Evolutionary conservation across 106 monocot species (phyloP).

Genomic region (Platanthera zijinensis): DNA sequence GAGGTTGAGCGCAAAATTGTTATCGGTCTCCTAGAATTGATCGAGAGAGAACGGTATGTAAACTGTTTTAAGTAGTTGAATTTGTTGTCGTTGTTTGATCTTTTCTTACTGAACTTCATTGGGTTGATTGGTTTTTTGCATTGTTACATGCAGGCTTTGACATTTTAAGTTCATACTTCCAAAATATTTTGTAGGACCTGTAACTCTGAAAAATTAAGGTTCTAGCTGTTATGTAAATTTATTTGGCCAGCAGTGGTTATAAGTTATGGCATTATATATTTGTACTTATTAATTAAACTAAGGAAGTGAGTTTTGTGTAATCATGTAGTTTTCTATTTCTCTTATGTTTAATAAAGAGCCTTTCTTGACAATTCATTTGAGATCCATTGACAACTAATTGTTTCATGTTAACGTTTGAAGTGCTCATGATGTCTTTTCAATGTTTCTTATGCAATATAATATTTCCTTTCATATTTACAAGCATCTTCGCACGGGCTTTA

Average conservation of each 20-base stretch:
- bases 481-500: too few species aligned
- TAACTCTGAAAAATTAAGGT: conserved; percentile 1
- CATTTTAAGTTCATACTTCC: too few species aligned
- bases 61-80: neutral
- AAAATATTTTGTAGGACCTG: neutral
- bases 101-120: neutral
- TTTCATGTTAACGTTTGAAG: neutral
- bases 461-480: neutral
- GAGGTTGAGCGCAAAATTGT: conserved; percentile 95
- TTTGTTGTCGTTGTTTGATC: neutral
- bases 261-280: neutral
- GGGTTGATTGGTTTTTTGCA: neutral
- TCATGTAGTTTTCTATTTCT: neutral
- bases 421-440: neutral
- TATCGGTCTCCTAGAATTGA: conserved; percentile 79
- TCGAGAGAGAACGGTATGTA: conserved; percentile 94
- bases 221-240: neutral
- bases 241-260: neutral
- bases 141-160: neutral
- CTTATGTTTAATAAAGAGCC: neutral
- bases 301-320: neutral
- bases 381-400: neutral
- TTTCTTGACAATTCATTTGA: neutral
- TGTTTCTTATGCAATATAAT: neutral
- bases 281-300: neutral